A percentile compares a stretch with the other conserved stretches of the same genome.
Evolutionary conservation across 257 asterid species (phyloP).

Genomic region (Solanum appendiculatum): DNA sequence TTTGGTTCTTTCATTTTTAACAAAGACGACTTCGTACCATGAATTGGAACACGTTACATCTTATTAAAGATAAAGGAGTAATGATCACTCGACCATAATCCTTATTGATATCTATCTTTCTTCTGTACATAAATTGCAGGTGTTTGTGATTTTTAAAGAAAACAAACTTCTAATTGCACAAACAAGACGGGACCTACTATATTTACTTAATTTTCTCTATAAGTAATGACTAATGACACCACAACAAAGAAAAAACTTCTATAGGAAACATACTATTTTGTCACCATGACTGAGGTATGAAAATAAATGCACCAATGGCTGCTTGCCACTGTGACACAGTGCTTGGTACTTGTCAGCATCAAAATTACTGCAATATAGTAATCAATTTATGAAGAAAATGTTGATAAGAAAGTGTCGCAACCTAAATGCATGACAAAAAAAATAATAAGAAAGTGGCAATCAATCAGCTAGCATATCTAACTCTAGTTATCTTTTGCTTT

Average conservation of each 20-base stretch:
- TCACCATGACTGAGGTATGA: neutral
- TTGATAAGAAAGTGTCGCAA: neutral
- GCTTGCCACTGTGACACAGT: neutral
- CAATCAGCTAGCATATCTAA: neutral
- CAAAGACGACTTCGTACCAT: neutral
- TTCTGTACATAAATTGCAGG: neutral
- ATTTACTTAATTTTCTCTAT: neutral
- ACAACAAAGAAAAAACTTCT: neutral
- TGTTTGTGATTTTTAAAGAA: neutral
- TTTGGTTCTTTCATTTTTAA: neutral
- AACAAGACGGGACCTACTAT: neutral
- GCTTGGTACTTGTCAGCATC: neutral
- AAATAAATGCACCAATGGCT: neutral
- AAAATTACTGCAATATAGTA: neutral
- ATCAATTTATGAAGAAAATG: neutral
- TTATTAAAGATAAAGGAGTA: neutral
- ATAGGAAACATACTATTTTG: neutral
- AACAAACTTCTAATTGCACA: neutral
- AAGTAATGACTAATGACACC: neutral
- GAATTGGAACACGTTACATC: neutral
- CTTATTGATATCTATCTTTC: neutral
- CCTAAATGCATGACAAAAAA: neutral
- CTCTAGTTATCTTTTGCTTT: slow-evolving; percentile 14
- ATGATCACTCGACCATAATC: neutral
- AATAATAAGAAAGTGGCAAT: neutral